Evolutionary conservation across 345 rosid genomes (phyloP), one percentile per base, ranked within the genome.

Genomic region (Sonneratia alba): DNA sequence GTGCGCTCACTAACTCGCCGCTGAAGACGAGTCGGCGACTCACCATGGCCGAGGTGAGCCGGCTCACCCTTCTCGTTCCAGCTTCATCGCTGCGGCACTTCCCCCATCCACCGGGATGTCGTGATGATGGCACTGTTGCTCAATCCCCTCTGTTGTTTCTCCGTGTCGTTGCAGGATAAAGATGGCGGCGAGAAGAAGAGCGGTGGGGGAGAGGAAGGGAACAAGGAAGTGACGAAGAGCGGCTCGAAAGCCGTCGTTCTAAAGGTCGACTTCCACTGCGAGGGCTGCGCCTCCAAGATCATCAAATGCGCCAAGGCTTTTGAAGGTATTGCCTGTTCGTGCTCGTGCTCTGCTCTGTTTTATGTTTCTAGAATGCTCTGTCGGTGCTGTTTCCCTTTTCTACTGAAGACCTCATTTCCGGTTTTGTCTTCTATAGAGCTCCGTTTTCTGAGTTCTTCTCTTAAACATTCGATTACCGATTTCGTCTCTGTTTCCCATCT

Each of bases 191-290:
- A 22, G 37, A 37, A 69, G 73, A 69, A 63, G 55, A 64, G 36
- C 6, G 32, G 56, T 4, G 70, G 70, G 43, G 72, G 70, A 48
- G 77, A 22, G 6, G 63, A 55, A 19, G 66, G 65, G 56, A 59
- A 14, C 36, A 37, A 51, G 49, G 70, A 63, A 48, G 22, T 48
- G 12, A 57, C 55, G 36, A 67, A 71, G 56, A 74, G 66, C 36
- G 64, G 47, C 22, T 71, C 75, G 36, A 64, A 40, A 70, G 43
- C 72, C 24, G 72, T 77, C 10, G 79, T 84, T 36, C 59, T 82
- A 65, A 84, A 82, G 69, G 49, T 80, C 4, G 85, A 82, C 34
- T 78, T 82, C 78, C 83, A 84, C 49, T 84, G 87, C 68, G 75
- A 78, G 11, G 87, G 87, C 11, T 84, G 87, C 53, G 70, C 81